Conservation (phyloP, 2,329 filamentous ascomycete species). For the Neofusicoccum umdonicola region DNA sequence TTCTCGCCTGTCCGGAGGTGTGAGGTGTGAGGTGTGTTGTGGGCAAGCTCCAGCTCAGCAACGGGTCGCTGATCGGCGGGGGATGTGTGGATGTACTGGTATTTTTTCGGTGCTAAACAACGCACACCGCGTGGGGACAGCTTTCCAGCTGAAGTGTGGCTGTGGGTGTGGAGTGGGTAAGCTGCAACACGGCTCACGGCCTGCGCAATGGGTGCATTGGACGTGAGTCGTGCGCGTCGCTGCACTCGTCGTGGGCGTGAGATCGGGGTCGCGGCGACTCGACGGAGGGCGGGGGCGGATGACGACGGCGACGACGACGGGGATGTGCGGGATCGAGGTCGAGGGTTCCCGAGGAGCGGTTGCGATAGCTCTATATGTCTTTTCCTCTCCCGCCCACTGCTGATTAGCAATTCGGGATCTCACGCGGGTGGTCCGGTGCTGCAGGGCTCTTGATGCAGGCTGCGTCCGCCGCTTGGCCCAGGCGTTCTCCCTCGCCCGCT, state of each 20-base stretch:
- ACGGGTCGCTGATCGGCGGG: background rate
- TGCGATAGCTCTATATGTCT: no score
- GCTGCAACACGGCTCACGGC: background rate
- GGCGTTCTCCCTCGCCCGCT: background rate
- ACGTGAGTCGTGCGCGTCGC: background rate
- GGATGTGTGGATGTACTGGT: background rate
- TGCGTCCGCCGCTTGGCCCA: background rate
- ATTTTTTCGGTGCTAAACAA: no score
- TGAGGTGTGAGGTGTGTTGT: background rate
- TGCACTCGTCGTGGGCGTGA: no score
- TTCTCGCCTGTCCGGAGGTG: background rate
- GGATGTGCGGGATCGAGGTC: background rate
- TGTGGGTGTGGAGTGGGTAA: background rate
- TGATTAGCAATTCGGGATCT: slow-evolving; percentile 11
- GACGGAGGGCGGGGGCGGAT: no score
- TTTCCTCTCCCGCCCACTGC: background rate
- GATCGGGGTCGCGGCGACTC: no score
- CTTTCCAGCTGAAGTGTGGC: background rate
- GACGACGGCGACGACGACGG: no score
- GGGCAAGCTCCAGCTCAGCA: background rate
- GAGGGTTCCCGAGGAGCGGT: background rate
- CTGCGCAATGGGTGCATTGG: slow-evolving; percentile 4
- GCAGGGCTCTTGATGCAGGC: background rate
- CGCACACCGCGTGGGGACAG: no score
- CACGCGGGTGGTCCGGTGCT: background rate